These are phyloP conservation scores for Ceratocystis diversiconidia DNA, from an alignment of 2,329 filamentous ascomycete species.

Conservation along the genomic window DNA sequence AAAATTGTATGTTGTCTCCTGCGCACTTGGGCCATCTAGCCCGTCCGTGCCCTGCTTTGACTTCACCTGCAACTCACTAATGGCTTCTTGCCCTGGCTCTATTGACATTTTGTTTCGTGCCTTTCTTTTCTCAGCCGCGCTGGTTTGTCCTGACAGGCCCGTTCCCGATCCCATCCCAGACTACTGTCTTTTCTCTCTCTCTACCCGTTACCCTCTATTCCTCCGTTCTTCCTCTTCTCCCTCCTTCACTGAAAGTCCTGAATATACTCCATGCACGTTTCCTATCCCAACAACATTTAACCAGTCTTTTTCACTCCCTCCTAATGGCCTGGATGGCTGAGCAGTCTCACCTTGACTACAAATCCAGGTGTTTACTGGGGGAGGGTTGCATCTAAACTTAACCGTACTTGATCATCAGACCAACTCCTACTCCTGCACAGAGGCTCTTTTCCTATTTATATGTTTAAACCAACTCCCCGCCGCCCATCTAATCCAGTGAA, in stretches of 20 bases:
- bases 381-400: slow-evolving; percentile 6
- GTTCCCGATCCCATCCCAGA: not conserved
- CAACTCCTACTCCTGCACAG: not conserved
- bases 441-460: slow-evolving; percentile 5
- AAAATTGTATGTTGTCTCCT: not conserved
- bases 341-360: not conserved
- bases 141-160: not conserved
- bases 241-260: not conserved
- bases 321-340: not conserved
- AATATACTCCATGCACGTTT: not conserved
- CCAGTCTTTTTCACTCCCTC: not conserved
- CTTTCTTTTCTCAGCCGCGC: slow-evolving; percentile 4
- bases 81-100: not conserved
- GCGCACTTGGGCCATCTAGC: slow-evolving; percentile 1
- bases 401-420: slow-evolving; percentile 4
- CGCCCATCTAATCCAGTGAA: not conserved
- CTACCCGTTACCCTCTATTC: not conserved
- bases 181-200: not conserved
- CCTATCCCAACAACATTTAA: not conserved
- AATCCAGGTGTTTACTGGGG: not conserved
- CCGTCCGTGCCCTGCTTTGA: slow-evolving; percentile 6
- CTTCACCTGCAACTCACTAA: slow-evolving; percentile 1
- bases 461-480: slow-evolving; percentile 4
- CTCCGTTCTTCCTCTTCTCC: not conserved
- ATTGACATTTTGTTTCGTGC: not conserved